Evolutionary conservation across 176 grass and related monocot genomes (phyloP), one percentile per base, ranked within the genome.

Genomic region (Rhynchospora breviuscula): DNA sequence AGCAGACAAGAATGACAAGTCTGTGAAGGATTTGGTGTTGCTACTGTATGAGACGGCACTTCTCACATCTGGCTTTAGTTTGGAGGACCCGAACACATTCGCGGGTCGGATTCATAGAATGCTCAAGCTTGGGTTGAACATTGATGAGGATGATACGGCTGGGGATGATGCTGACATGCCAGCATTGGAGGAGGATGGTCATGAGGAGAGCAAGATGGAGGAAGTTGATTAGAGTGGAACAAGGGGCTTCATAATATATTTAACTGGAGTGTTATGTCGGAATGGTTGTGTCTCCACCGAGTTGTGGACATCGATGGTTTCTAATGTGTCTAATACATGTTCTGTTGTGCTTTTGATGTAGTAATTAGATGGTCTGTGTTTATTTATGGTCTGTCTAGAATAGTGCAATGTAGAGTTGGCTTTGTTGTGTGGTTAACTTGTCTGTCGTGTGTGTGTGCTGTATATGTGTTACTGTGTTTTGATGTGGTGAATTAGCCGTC

Each of bases 161-260:
- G 79, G 0, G 2, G 89, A 87, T 9, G 89, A 90, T 79, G 49
- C 81, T 48, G 89, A 87, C 14, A 87, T 90, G 89, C 73, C 74
- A 1, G 56, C 29, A 6, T 48, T 90, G 7, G 89, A 87, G 67
- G 89, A 90, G 26, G 85, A 67, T 25, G 85, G 23, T 33, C 51
- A 79, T 6, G 89, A 82, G 57, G 89, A 90, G 89, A 90, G 89
- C 49, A 90, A 87, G 64, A 87, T 87, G 89, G 89, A 90, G 26
- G 89, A 90, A 25, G 87, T 89, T 1, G 87, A 89, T 44, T 89
- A 73, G 46, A 56, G 2, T 23, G 22, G 25, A 12, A 13, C 47
- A 10, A 59, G 74, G 33, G 45, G 54, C 48, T 80, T 81, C 10
- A 7, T 29, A 40, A 40, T 40, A 40, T 1, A 40, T 40, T 35